Evolutionary conservation across 495 filamentous ascomycete species (phyloP).

Genomic region (Aspergillus hancockii): DNA sequence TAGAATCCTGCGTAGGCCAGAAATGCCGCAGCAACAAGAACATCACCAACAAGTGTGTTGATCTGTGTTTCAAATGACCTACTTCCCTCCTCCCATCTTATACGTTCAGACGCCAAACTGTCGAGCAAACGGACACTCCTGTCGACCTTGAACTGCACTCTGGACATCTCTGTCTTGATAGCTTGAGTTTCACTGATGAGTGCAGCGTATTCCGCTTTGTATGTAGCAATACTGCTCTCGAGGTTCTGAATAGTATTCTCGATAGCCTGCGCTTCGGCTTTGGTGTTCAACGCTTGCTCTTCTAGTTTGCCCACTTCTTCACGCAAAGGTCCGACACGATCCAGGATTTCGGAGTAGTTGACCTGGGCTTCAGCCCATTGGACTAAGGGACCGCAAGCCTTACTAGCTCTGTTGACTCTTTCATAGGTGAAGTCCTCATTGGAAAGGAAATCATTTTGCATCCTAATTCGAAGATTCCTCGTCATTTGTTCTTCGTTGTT

Average conservation of each 20-base stretch:
- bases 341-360: conserved; percentile 93
- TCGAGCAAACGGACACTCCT: conserved; percentile 92
- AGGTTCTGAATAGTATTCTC: conserved; percentile 80
- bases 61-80: conserved; percentile 98
- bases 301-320: conserved; percentile 88
- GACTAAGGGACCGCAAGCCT: conserved; percentile 93
- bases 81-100: conserved; percentile 93
- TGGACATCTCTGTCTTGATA: conserved; percentile 94
- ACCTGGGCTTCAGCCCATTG: conserved; percentile 98
- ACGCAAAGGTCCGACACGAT: conserved; percentile 88
- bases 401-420: conserved; percentile 90
- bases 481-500: conserved; percentile 98
- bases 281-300: conserved; percentile 86
- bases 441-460: conserved; percentile 89
- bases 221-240: conserved; percentile 89
- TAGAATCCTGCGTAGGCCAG: conserved; percentile 97
- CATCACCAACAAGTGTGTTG: conserved; percentile 92
- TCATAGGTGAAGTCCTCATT: conserved; percentile 96
- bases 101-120: conserved; percentile 89
- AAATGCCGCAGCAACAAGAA: conserved; percentile 92
- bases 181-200: conserved; percentile 96
- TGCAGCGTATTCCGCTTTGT: conserved; percentile 94
- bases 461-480: conserved; percentile 71
- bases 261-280: conserved; percentile 89
- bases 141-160: conserved; percentile 97